A percentile compares a stretch with the other conserved stretches of the same genome.
Evolutionary conservation across 345 rosid genomes (phyloP).

Genomic region (Noccaea caerulescens): DNA sequence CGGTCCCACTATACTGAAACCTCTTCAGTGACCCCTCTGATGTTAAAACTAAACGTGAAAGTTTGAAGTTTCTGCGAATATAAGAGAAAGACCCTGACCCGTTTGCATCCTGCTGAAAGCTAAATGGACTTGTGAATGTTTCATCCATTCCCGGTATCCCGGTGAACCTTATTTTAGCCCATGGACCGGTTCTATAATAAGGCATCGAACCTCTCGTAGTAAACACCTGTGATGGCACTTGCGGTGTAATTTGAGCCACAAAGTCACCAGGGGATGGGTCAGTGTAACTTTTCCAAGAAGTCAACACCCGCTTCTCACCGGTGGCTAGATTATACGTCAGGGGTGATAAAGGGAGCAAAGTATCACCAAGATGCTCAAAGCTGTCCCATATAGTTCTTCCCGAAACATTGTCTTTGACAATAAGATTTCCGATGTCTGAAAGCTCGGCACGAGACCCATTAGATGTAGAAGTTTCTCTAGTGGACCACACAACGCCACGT

Average conservation of each 20-base stretch:
- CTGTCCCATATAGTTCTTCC: constrained; percentile 25
- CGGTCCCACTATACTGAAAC: neutral
- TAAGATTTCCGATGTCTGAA: constrained; percentile 20
- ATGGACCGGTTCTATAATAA: constrained; percentile 15
- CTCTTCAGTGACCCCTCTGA: constrained; percentile 20
- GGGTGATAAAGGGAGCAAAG: too few species aligned
- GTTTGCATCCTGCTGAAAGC: constrained; percentile 27
- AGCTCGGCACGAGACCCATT: constrained; percentile 34
- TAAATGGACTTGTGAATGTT: neutral
- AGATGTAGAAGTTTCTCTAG: neutral
- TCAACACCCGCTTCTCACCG: neutral
- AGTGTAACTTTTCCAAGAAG: constrained; percentile 26
- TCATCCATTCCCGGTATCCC: constrained; percentile 2
- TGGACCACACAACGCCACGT: constrained; percentile 34
- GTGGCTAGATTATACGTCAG: too few species aligned
- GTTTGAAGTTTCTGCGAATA: neutral
- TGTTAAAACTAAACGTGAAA: neutral
- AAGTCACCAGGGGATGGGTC: constrained; percentile 38
- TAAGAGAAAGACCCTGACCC: constrained; percentile 11
- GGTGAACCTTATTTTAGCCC: constrained; percentile 39
- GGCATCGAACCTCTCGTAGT: neutral
- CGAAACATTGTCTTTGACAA: constrained; percentile 18
- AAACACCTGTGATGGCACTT: neutral
- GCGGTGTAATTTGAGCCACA: constrained; percentile 9
- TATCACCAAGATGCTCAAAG: too few species aligned